Evolutionary conservation across 108 stramenopile species (phyloP), one percentile per base, ranked within the genome.

Genomic region (Fragilaria crotonensis): DNA sequence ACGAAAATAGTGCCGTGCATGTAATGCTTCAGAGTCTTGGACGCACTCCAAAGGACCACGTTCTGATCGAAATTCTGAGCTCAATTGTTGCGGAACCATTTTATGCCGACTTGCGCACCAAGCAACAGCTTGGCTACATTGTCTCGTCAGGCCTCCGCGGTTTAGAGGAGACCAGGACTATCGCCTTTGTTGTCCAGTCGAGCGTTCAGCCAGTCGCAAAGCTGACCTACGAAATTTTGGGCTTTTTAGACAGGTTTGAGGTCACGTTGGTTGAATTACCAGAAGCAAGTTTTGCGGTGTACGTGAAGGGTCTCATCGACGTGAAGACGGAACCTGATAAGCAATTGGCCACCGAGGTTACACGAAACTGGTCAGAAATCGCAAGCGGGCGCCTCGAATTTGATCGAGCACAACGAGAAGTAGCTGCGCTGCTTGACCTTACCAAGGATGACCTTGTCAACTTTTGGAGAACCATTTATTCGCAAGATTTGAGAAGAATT

Each of bases 51-150:
- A 84, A 78, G 45, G 80, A 72, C 29, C 86, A 88, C 28, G 83
- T 88, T 18, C 47, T 87, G 45, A 76, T 84, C 25, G 89, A 90
- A 67, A 54, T 90, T 1, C 51, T 91, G 3, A 67, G 70, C 29
- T 60, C 82, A 2, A 78, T 95, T 54, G 69, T 95, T 18, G 71
- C 67, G 25, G 89, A 95, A 68, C 88, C 85, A 48, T 84, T 97
- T 46, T 97, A 87, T 70, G 80, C 91, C 54, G 85, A 89, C 33
- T 67, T 97, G 19, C 75, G 96, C 48, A 96, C 95, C 19, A 77
- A 85, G 59, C 81, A 95, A 64, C 96, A 97, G 64, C 83, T 97
- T 0, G 96, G 96, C 1, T 97, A 97, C 63, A 91, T 93, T 51
- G 93, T 95, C 3, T 75, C 70, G 3, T 80, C 81, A 21, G 90